Base-by-base conservation (phyloP, 2,329 filamentous ascomycete genomes). In the Dothidotthia symphoricarpi region DNA sequence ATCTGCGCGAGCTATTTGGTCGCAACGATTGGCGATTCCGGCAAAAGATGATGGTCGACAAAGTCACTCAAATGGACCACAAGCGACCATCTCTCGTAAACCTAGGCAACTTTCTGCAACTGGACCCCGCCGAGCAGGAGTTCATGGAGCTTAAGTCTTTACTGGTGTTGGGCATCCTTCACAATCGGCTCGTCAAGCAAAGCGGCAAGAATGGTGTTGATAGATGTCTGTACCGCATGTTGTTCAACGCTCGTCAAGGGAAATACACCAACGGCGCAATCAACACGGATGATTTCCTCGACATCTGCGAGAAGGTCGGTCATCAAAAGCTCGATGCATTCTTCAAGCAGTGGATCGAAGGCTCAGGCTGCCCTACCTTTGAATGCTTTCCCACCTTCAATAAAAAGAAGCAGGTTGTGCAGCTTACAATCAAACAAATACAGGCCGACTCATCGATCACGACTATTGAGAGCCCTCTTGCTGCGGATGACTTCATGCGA, bases 1-100 rank as follows among this genome's bases (percentile, higher is more conserved):
- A 95, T 67, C 87, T 97, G 78, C 88, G 84, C 63, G 84, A 82
- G 50, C 75, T 98, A 3, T 94, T 88, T 59, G 93, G 93, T 6
- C 94, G 94, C 61, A 98, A 98, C 61, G 88, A 95, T 56, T 93
- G 95, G 63, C 79, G 89, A 9, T 97, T 89, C 63, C 83, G 88
- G 25, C 85, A 95, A 67, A 97, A 97, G 68, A 75, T 80, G 25
- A 80, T 88, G 66, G 82, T 88, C 1, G 91, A 98, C 64, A 78
- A 77, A 51, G 80, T 97, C 27, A 86, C 90, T 31, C 82, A 91
- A 39, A 68, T 87, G 41, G 93, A 98, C 61, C 75, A 88, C 36
- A 81, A 85, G 34, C 80, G 93, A 24, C 90, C 91, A 1, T 89
- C 88, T 1, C 75, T 98, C 9, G 82, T 85, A 46, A 82, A 88